Conservation (phyloP, 2,329 filamentous ascomycete genomes). For the Neopestalotiopsis sp. region DNA sequence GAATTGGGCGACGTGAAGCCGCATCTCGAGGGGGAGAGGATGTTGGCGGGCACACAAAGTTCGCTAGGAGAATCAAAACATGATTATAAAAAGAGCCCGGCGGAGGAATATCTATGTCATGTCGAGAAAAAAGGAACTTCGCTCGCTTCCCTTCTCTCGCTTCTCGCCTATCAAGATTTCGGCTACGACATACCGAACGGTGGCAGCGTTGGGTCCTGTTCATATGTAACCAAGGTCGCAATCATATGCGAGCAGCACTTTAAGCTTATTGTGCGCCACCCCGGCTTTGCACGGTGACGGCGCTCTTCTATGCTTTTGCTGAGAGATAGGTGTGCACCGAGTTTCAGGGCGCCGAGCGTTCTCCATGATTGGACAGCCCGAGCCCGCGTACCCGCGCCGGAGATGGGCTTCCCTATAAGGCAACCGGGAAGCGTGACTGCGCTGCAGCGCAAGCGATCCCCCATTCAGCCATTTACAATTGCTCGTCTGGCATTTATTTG, state of each 20-base stretch:
- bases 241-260: conserved; percentile 6
- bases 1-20: background rate
- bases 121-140: background rate
- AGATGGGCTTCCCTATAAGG: conserved; percentile 12
- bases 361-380: background rate
- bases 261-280: conserved; percentile 1
- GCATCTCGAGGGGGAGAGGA: background rate
- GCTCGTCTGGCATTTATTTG: background rate
- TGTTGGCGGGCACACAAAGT: background rate
- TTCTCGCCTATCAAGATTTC: conserved; percentile 1
- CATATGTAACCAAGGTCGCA: background rate
- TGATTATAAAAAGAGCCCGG: background rate
- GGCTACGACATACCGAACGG: background rate
- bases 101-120: background rate
- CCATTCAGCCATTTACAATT: background rate
- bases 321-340: too few species aligned
- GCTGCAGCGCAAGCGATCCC: background rate
- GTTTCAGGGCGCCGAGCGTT: conserved; percentile 1
- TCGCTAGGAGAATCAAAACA: background rate
- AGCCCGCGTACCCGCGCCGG: background rate
- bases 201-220: background rate
- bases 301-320: background rate
- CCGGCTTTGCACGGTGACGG: background rate
- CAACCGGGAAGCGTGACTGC: background rate
- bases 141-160: background rate